Base-by-base conservation (phyloP, 2,329 filamentous ascomycete species). In the Fonsecaea multimorphosa region DNA sequence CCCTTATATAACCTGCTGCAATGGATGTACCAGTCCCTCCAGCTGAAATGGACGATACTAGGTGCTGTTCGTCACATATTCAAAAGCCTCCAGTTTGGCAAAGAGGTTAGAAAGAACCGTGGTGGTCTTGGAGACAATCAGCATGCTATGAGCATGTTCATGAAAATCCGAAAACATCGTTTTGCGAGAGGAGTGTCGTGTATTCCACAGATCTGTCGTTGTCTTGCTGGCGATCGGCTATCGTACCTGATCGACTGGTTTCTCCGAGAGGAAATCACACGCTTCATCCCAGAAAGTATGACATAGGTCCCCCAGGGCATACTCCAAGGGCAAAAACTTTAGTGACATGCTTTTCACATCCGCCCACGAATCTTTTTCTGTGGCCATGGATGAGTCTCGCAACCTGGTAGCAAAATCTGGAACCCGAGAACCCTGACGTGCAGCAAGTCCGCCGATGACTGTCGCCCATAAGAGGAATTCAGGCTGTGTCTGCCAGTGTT, bases 401-500 rank as follows among this genome's bases (percentile, higher is more conserved):
- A 60, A n/a, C 11, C 22, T 22, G 6, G 14, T 3, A 19, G 31
- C 46, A 34, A 60, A 60, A 16, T 32, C 29, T 38, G 31, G 31
- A 12, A 60, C 19, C 3, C 46, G 58, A 7, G 31, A 3, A 12
- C 29, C 29, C 4, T 60, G 44, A 14, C 32, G 46, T n/a, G 58
- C 58, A 19, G 46, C 58, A 31, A 60, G 58, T 8, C 58, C 58
- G 51, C 58, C 58, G 5, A 60, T 38, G 1, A 60, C 46, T 29
- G 58, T 60, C 2, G 44, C 58, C 58, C 58, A 60, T 9, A 51
- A 2, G n/a, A 60, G 58, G 9, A 60, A 60, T n/a, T 60, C 58
- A 16, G n/a, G 31, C 24, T 60, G 46, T 12, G 44, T 52, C 19
- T 60, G 29, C 46, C 46, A 60, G 24, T 36, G 22, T 27, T 52